phyloP scores from a whole-genome alignment of 2,329 filamentous ascomycete genomes.

The Curvularia spicifera region DNA sequence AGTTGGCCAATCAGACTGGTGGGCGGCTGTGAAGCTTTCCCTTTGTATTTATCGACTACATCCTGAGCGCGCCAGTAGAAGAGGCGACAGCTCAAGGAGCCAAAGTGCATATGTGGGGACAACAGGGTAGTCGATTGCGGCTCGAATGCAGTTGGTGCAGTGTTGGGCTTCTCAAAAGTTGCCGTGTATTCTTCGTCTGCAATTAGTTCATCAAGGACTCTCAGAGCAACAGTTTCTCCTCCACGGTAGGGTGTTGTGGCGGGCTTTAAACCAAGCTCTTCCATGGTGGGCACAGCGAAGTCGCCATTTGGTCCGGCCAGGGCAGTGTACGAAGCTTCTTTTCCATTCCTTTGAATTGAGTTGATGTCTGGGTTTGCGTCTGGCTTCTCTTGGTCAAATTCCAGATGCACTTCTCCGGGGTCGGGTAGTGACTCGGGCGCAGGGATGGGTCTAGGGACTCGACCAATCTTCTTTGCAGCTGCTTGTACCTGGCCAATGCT shows the following conservation, averaged over 20 bases:
- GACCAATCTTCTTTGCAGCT: slow-evolving; percentile 66
- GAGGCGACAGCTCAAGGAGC: slow-evolving; percentile 70
- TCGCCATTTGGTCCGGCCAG: slow-evolving; percentile 72
- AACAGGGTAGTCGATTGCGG: slow-evolving; percentile 76
- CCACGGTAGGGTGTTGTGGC: slow-evolving; percentile 72
- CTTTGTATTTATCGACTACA: slow-evolving; percentile 64
- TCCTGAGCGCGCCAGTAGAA: slow-evolving; percentile 76
- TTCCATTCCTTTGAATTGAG: slow-evolving; percentile 57
- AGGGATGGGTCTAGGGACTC: slow-evolving; percentile 66
- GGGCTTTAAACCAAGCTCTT: slow-evolving; percentile 67
- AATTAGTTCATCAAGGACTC: slow-evolving; percentile 65
- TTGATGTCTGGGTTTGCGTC: slow-evolving; percentile 66
- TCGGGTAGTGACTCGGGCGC: slow-evolving; percentile 66
- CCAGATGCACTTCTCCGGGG: slow-evolving; percentile 67
- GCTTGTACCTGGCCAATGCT: slow-evolving; percentile 69
- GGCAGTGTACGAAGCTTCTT: slow-evolving; percentile 64
- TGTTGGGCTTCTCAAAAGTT: slow-evolving; percentile 78
- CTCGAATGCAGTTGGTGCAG: slow-evolving; percentile 74
- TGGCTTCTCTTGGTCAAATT: slow-evolving; percentile 64
- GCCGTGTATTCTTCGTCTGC: slow-evolving; percentile 70
- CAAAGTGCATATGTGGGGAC: slow-evolving; percentile 77
- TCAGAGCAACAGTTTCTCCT: slow-evolving; percentile 71
- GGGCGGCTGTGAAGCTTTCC: slow-evolving; percentile 64
- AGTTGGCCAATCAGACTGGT: slow-evolving; percentile 75
- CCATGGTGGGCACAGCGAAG: slow-evolving; percentile 73